These are phyloP conservation scores for Nakazawaea ishiwadae DNA, from an alignment of 805 yeast species.

Conservation along the genomic window DNA sequence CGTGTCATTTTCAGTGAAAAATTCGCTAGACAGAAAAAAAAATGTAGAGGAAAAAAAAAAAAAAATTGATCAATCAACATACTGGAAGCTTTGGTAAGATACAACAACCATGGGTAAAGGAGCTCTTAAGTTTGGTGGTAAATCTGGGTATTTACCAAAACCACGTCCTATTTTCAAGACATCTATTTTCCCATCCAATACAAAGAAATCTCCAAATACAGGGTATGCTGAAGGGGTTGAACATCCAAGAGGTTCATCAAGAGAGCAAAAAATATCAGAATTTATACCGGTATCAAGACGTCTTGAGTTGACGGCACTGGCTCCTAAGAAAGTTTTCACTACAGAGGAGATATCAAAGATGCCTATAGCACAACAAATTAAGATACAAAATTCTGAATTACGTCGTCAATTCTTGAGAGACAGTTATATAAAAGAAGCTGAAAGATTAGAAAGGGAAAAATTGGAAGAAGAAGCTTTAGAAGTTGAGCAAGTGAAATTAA, in stretches of 20 bases:
- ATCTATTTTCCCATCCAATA: constrained; percentile 51
- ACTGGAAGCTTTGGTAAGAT: not conserved
- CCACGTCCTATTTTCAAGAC: constrained; percentile 73
- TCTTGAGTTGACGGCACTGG: constrained; percentile 47
- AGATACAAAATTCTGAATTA: constrained; percentile 50
- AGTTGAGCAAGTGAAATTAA: constrained; percentile 19
- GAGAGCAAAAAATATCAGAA: constrained; percentile 48
- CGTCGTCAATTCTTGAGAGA: constrained; percentile 69
- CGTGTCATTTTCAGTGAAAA: too few relatives aligned
- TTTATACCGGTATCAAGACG: constrained; percentile 57
- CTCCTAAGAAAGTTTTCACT: constrained; percentile 32
- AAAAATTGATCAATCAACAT: not conserved
- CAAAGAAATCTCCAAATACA: constrained; percentile 42
- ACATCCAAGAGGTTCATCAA: constrained; percentile 59
- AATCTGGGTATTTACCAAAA: constrained; percentile 79
- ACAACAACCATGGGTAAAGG: constrained; percentile 40
- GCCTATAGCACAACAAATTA: constrained; percentile 39
- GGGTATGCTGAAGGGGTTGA: constrained; percentile 72
- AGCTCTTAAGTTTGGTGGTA: constrained; percentile 48
- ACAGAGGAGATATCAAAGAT: constrained; percentile 28
- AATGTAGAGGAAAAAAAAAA: not conserved
- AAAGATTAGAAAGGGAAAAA: constrained; percentile 32
- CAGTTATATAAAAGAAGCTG: constrained; percentile 40
- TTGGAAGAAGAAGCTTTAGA: constrained; percentile 25
- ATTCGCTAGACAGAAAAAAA: too few relatives aligned